Base-by-base conservation (phyloP, 768 basidiomycete genomes). In the Strobilomyces echinocephalus region DNA sequence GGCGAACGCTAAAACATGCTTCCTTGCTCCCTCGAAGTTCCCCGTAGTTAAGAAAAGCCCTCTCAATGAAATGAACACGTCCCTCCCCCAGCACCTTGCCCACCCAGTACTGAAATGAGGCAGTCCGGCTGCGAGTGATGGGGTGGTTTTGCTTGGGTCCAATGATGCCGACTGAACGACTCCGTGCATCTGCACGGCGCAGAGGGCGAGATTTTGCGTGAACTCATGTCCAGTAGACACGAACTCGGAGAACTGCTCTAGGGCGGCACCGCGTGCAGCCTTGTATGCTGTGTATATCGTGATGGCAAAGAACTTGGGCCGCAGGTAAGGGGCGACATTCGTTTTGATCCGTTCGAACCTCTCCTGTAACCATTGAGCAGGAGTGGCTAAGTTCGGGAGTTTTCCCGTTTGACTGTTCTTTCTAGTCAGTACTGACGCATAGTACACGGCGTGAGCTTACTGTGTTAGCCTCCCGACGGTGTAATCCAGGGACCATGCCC, bases 61-160 rank as follows among this genome's bases (percentile, higher is more conserved):
- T 53, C 92, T 83, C 18, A 97, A 72, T 3, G 93, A 95, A 66
- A 97, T 97, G 72, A 95, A 97, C 2, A 91, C 85, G 63, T 92
- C 89, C 20, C 97, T 83, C 3, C 97, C 97, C 97, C 97, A 99
- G 66, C 90, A 93, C 46, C 97, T 80, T 14, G 95, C 95, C 97
- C 97, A 99, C 6, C 87, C 85, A 8, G 87, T 74, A 1, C 91
- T 76, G 66, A 99, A 98, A 71, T 98, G 97, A 6, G 97, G 95
- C 28, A 98, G 74, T 18, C 97, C 97, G 24, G 97, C 97, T 10
- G 97, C 94, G 33, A 99, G 76, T 4, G 88, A 91, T 5, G 97
- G 85, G 1, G 84, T 85, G 2, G 79, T 67, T 59, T 79, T 78
- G 1, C 66, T 72, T 9, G 91, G 88, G 62, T 89, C 85, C 44